Evolutionary conservation across 495 filamentous ascomycete species (phyloP).

Genomic region (Neurospora hispaniola): DNA sequence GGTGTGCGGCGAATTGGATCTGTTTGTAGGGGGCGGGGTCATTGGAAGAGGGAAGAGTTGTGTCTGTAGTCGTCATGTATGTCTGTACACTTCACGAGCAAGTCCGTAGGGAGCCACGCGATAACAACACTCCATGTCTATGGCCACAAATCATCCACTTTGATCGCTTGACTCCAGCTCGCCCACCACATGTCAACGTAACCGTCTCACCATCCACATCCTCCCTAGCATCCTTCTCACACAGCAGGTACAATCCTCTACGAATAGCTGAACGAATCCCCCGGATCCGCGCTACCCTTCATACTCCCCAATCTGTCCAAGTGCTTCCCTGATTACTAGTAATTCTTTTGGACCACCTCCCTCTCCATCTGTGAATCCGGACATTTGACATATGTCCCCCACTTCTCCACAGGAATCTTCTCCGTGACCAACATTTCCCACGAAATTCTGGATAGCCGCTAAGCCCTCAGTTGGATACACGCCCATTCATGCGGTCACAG

Average conservation of each 20-base stretch:
- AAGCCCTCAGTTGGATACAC: no score
- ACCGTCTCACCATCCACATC: neutral
- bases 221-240: neutral
- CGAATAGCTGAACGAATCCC: conserved; percentile 51
- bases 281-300: conserved; percentile 46
- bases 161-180: neutral
- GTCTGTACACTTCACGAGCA: neutral
- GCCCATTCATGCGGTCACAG: no score
- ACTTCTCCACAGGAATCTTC: conserved; percentile 16
- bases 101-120: neutral
- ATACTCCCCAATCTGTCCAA: conserved; percentile 42
- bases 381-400: conserved; percentile 40
- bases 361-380: conserved; percentile 30
- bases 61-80: neutral
- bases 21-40: neutral
- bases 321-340: conserved; percentile 38
- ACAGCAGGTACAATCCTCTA: conserved; percentile 19
- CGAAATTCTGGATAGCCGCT: conserved; percentile 27
- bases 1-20: neutral
- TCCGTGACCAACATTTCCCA: conserved; percentile 24
- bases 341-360: conserved; percentile 26
- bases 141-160: neutral
- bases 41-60: neutral
- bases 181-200: neutral
- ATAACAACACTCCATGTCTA: neutral